phyloP scores from a whole-genome alignment of 306 rosid species.

The Inga leiocalycina region DNA sequence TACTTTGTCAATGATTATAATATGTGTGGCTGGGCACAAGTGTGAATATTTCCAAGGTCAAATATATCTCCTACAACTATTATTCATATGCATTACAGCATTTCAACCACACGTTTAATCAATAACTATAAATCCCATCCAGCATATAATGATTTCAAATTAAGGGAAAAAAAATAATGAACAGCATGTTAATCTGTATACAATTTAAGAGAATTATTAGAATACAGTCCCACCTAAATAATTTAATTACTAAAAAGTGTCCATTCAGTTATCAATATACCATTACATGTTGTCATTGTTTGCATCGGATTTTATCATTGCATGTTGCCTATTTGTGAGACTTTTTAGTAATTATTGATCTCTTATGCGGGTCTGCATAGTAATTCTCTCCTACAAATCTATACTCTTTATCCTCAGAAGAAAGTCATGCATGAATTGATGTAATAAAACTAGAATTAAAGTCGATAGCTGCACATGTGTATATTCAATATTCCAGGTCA shows the following conservation, averaged over 20 bases:
- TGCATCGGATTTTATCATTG: too few species aligned
- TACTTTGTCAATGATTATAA: conserved; percentile 31
- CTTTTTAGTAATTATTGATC: too few species aligned
- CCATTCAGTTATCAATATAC: too few species aligned
- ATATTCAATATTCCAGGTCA: neutral
- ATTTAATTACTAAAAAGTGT: too few species aligned
- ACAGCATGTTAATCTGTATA: neutral
- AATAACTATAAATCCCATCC: neutral
- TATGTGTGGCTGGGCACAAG: neutral
- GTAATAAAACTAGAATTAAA: neutral
- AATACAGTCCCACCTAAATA: too few species aligned
- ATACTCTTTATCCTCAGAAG: neutral
- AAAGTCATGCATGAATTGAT: neutral
- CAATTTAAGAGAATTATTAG: too few species aligned
- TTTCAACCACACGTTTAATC: neutral
- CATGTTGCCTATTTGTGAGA: too few species aligned
- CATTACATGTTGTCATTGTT: too few species aligned
- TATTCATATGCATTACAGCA: neutral
- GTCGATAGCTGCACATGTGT: neutral
- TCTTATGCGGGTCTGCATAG: too few species aligned
- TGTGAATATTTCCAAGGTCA: conserved; percentile 30
- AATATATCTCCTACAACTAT: neutral
- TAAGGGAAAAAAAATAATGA: neutral
- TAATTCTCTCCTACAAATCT: neutral
- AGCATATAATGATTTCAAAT: neutral